Evolutionary conservation across 768 basidiomycete species (phyloP), one percentile per base, ranked within the genome.

Genomic region (Kwoniella botswanensis): DNA sequence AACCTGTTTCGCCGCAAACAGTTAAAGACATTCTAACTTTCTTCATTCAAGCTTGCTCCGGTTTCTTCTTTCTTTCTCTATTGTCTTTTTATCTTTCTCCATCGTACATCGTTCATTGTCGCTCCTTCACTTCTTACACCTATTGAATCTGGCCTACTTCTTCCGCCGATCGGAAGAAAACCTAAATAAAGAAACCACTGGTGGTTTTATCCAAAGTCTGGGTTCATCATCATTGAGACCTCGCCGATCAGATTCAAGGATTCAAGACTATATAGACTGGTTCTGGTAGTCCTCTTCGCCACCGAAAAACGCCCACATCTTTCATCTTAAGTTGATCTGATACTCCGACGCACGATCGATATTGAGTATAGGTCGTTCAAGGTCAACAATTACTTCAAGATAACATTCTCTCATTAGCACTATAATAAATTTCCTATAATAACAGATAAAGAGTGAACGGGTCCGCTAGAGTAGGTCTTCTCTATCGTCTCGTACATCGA

Each of bases 261-360:
- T 29, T 35, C 35, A 63, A 22, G 57, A 60, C 57, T 67, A 67
- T 67, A 68, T 68, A 68, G 67, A 67, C 65, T 67, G 67, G 67
- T 10, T 61, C 58, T 61, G 29, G 21, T 52, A 60, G 44, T 50
- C 50, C 11, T 68, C 67, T 42, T 68, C 59, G 43, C 57, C 50
- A 61, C 67, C 18, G 1, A 43, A 22, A 13, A 22, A 42, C 63
- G 21, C n/a, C 29, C 53, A 26, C 55, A 35, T 17, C 50, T 13
- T 12, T 44, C 22, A 24, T 10, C 46, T 9, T 35, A 52, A 26
- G 11, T 2, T 26, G 22, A 65, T 52, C 18, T 44, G 17, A 35
- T 26, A 52, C 44, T 35, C 56, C 6, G 43, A 26, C 26, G 1
- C 24, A 24, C 53, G 24, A 12, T 61, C 3, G 1, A 11, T 43